These are phyloP conservation scores for Nepenthes mirabilis DNA, from an alignment of 148 eudicot genomes.

Conservation along the genomic window DNA sequence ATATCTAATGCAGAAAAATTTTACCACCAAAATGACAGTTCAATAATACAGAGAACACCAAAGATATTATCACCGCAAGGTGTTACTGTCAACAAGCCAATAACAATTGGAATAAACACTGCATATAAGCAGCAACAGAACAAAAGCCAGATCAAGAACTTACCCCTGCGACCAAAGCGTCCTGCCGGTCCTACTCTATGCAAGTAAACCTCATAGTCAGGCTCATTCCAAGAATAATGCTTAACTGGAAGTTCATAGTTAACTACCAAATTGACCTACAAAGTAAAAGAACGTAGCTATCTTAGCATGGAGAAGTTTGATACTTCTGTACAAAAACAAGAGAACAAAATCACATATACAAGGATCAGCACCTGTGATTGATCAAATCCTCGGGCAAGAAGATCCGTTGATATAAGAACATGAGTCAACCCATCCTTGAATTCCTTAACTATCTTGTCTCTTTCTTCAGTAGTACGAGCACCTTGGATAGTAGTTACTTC, in stretches of 20 bases:
- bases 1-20: no score
- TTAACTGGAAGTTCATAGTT: slow-evolving; percentile 78
- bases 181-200: slow-evolving; percentile 97
- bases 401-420: slow-evolving; percentile 86
- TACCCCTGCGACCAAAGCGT: slow-evolving; percentile 95
- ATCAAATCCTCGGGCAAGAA: slow-evolving; percentile 93
- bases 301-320: background rate
- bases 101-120: no score
- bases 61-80: no score
- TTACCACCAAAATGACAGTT: no score
- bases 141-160: background rate
- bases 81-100: no score
- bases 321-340: background rate
- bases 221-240: slow-evolving; percentile 32
- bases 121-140: no score
- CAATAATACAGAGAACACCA: no score
- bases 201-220: slow-evolving; percentile 83
- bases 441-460: slow-evolving; percentile 82
- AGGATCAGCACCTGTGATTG: slow-evolving; percentile 51
- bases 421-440: slow-evolving; percentile 84
- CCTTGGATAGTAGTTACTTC: slow-evolving; percentile 95
- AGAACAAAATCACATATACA: background rate
- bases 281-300: background rate
- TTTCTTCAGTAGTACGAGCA: slow-evolving; percentile 60
- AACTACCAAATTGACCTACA: slow-evolving; percentile 84